phyloP scores from a whole-genome alignment of 1,139 yeast genomes.

The Blastobotrys arbuscula region DNA sequence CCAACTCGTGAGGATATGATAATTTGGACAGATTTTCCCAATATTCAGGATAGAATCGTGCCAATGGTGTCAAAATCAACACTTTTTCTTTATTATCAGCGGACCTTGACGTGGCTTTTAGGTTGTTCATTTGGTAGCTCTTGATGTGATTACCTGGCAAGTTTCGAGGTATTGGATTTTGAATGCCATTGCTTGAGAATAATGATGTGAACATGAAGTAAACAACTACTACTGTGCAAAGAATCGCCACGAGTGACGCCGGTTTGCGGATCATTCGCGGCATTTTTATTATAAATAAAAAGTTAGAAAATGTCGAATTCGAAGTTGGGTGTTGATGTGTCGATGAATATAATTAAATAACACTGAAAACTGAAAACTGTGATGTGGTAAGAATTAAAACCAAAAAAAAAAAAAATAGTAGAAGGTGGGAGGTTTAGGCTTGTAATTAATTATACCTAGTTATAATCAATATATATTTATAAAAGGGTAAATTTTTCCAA shows the following conservation, averaged over 20 bases:
- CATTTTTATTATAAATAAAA: conserved; percentile 1
- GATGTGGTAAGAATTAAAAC: too few species aligned
- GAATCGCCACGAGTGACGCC: conserved; percentile 10
- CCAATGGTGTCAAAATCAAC: conserved; percentile 80
- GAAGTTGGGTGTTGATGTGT: conserved; percentile 5
- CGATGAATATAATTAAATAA: too few species aligned
- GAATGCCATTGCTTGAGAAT: conserved; percentile 6
- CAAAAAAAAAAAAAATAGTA: too few species aligned
- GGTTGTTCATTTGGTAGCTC: conserved; percentile 74
- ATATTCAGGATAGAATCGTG: conserved; percentile 74
- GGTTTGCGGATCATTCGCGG: conserved; percentile 14
- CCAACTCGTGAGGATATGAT: conserved; percentile 74
- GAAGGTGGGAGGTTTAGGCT: too few species aligned
- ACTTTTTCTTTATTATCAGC: conserved; percentile 73
- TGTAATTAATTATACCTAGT: too few species aligned
- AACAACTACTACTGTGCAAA: conserved; percentile 5
- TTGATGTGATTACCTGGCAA: conserved; percentile 74
- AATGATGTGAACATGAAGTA: conserved; percentile 6
- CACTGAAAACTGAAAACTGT: too few species aligned
- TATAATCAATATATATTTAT: too few species aligned
- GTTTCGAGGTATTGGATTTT: conserved; percentile 45
- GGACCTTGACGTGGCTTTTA: conserved; percentile 65
- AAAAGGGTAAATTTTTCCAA: too few species aligned
- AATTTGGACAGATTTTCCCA: conserved; percentile 77
- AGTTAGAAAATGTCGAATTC: too few species aligned